Evolutionary conservation across 192 early-diverging fungal species (phyloP), one percentile per base, ranked within the genome.

Genomic region (Coemansia furcata): DNA sequence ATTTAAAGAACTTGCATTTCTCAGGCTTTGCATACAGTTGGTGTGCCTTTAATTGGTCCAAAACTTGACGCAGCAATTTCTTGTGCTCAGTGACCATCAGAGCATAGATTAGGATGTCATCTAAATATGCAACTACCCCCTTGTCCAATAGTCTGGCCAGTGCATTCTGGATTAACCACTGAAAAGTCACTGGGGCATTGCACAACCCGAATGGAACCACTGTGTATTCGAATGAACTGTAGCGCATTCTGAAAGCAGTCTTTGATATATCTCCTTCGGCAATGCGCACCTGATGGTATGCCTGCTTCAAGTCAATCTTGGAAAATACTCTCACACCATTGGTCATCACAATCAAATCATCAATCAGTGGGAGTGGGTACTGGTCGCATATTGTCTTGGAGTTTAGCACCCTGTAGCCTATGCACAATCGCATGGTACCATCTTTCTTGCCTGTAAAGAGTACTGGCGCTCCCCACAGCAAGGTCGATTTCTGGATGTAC

Each of bases 171-270:
- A 87, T 85, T 6, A 86, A 47, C 0, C 65, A 54, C 65, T 85
- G 77, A 69, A 92, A 90, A 0, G 82, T 75, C 0, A 77, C 86
- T 4, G 87, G 86, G 2, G 84, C 84, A 60, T 89, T 89, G 17
- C 70, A 77, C 0, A 90, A 52, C 0, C 89, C 87, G 59, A 89
- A 89, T 0, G 87, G 88, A 43, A 92, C 60, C n/a, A 89, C 87
- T 0, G 66, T 35, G 44, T 72, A 89, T 61, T 90, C 76, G 63
- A 59, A 92, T 4, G 64, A 78, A 2, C 81, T 70, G 6, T 74
- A 73, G 0, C 54, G 15, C 0, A 82, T 84, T 1, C 54, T 11
- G 63, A 85, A 87, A 3, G 81, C 78, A 19, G 78, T 87, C 49
- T 86, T 86, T 0, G 36, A 30, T 0, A 71, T 57, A 39, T 86